Conservation (phyloP, 352 stramenopile species). For the Phytophthora tubulina region DNA sequence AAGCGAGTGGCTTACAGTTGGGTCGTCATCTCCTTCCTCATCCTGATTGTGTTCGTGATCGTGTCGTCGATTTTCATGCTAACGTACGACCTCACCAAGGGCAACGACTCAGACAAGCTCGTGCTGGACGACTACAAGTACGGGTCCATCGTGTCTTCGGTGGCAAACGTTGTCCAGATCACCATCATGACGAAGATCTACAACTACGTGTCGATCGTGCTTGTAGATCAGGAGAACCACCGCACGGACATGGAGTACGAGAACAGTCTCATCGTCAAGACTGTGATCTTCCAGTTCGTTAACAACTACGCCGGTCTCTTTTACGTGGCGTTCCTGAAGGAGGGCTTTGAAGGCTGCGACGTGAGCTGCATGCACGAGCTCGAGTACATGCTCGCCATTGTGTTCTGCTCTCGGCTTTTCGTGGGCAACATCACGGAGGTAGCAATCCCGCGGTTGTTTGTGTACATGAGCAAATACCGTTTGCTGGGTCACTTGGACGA, state of each 20-base stretch:
- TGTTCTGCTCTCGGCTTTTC: slow-evolving; percentile 92
- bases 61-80: slow-evolving; percentile 84
- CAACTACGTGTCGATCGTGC: slow-evolving; percentile 83
- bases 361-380: slow-evolving; percentile 91
- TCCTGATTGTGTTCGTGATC: slow-evolving; percentile 78
- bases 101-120: slow-evolving; percentile 62
- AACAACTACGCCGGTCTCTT: slow-evolving; percentile 96
- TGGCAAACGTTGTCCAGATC: slow-evolving; percentile 84
- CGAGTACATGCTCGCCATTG: slow-evolving; percentile 91
- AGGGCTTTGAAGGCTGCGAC: slow-evolving; percentile 73
- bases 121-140: slow-evolving; percentile 73
- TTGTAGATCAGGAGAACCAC: slow-evolving; percentile 96
- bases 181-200: slow-evolving; percentile 95
- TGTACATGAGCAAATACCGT: slow-evolving; percentile 75
- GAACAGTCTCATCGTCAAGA: slow-evolving; percentile 95
- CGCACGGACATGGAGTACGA: slow-evolving; percentile 90
- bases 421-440: slow-evolving; percentile 85
- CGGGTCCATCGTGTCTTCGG: slow-evolving; percentile 74
- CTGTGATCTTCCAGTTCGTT: slow-evolving; percentile 96
- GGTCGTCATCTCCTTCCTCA: slow-evolving; percentile 82
- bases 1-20: slow-evolving; percentile 82
- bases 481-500: slow-evolving; percentile 65
- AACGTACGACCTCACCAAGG: slow-evolving; percentile 77
- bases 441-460: slow-evolving; percentile 76
- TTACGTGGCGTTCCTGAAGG: slow-evolving; percentile 95